Evolutionary conservation across 495 filamentous ascomycete genomes (phyloP).

Genomic region (Penicillium lagena): DNA sequence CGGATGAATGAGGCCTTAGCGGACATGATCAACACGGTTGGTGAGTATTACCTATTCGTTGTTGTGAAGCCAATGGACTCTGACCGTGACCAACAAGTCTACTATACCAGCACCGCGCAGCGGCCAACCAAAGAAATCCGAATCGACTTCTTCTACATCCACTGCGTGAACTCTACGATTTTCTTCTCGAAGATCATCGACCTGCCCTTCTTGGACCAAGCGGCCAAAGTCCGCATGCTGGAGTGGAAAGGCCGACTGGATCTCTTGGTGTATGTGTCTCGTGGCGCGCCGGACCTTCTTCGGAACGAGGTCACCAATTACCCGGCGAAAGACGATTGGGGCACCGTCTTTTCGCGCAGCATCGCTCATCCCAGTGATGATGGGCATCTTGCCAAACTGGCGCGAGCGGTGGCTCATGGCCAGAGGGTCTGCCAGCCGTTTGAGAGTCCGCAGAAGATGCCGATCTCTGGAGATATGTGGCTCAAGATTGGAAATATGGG

Average conservation of each 20-base stretch:
- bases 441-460: slow-evolving; percentile 34
- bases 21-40: slow-evolving; percentile 67
- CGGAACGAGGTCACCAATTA: slow-evolving; percentile 52
- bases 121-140: slow-evolving; percentile 56
- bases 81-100: slow-evolving; percentile 26
- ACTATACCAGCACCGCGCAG: slow-evolving; percentile 56
- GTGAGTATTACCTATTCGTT: slow-evolving; percentile 23
- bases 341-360: slow-evolving; percentile 49
- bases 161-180: slow-evolving; percentile 55
- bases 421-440: slow-evolving; percentile 40
- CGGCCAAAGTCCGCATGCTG: slow-evolving; percentile 57
- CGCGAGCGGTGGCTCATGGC: slow-evolving; percentile 57
- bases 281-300: slow-evolving; percentile 46
- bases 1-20: slow-evolving; percentile 61
- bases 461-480: slow-evolving; percentile 66
- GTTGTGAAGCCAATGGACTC: neutral
- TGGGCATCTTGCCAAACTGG: slow-evolving; percentile 70
- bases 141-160: slow-evolving; percentile 81
- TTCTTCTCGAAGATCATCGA: slow-evolving; percentile 53
- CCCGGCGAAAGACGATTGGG: slow-evolving; percentile 36
- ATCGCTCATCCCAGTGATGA: slow-evolving; percentile 55
- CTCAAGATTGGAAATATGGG: slow-evolving; percentile 54
- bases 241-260: slow-evolving; percentile 73
- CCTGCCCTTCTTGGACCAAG: slow-evolving; percentile 18
- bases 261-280: slow-evolving; percentile 59